Conservation (phyloP, 2,329 filamentous ascomycete species). For the Proliferodiscus dingleyae region DNA sequence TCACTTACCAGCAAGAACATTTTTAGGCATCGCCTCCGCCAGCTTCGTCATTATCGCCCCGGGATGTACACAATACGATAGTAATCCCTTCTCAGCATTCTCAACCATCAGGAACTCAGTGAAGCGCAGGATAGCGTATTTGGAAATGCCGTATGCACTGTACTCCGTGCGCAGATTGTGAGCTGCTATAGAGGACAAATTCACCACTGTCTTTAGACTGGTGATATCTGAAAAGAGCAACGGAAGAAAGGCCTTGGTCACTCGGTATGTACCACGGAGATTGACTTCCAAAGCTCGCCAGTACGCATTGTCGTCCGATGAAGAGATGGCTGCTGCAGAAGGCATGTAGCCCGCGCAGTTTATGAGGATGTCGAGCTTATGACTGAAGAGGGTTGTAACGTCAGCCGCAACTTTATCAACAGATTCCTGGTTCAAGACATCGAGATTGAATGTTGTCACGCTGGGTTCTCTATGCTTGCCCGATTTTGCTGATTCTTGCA, state of each 20-base stretch:
- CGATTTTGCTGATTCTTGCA: too few species aligned
- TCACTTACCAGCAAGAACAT: constrained; percentile 22
- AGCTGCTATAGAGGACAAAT: constrained; percentile 42
- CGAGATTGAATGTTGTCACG: too few species aligned
- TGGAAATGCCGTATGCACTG: constrained; percentile 43
- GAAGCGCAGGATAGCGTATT: constrained; percentile 45
- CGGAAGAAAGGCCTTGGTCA: constrained; percentile 17
- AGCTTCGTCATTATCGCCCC: constrained; percentile 37
- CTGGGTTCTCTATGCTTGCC: too few species aligned
- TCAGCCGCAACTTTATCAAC: too few species aligned
- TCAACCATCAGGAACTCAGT: constrained; percentile 45
- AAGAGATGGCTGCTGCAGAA: too few species aligned
- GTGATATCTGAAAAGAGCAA: constrained; percentile 19
- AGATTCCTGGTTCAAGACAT: too few species aligned
- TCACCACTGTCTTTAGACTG: constrained; percentile 41
- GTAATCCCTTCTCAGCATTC: constrained; percentile 38
- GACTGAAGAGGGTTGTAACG: too few species aligned
- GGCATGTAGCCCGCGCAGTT: too few species aligned
- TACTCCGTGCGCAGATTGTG: constrained; percentile 33
- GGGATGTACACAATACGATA: constrained; percentile 38
- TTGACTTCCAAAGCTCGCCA: constrained; percentile 24
- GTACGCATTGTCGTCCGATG: too few species aligned
- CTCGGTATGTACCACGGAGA: constrained; percentile 17
- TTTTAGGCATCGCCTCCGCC: constrained; percentile 28
- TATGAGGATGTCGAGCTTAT: too few species aligned